Conservation (phyloP, 2,329 filamentous ascomycete species). For the Trichoderma koningii region DNA sequence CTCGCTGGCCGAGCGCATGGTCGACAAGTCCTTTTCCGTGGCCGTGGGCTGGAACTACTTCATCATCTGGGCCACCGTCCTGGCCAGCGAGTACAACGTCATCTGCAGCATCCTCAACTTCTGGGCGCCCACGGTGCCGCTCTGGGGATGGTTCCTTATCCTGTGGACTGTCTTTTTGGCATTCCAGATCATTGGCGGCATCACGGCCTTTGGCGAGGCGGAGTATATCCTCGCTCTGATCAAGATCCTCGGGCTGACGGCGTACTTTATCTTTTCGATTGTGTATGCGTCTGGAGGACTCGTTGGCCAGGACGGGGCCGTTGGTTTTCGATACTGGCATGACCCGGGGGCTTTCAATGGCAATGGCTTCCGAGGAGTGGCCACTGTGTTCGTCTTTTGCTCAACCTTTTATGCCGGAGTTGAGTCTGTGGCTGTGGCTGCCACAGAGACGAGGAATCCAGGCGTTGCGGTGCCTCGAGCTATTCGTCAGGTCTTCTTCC, state of each 20-base stretch:
- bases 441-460: conserved; percentile 62
- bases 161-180: conserved; percentile 71
- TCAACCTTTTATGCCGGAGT: conserved; percentile 72
- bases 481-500: conserved; percentile 62
- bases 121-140: conserved; percentile 62
- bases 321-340: conserved; percentile 73
- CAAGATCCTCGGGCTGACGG: conserved; percentile 69
- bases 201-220: conserved; percentile 74
- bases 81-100: conserved; percentile 72
- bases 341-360: conserved; percentile 68
- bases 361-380: conserved; percentile 66
- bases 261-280: conserved; percentile 74
- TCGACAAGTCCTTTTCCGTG: conserved; percentile 69
- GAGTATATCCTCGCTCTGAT: conserved; percentile 78
- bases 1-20: conserved; percentile 69
- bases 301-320: conserved; percentile 54
- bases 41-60: conserved; percentile 74
- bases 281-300: conserved; percentile 70
- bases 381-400: conserved; percentile 68
- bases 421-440: conserved; percentile 63
- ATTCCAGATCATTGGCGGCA: conserved; percentile 71
- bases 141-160: conserved; percentile 71
- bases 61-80: conserved; percentile 63
- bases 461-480: conserved; percentile 57
- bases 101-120: conserved; percentile 66